A percentile compares a stretch with the other conserved stretches of the same genome.
These are phyloP conservation scores for Alternaria triticina DNA, from an alignment of 2,329 filamentous ascomycete species.

Conservation along the genomic window DNA sequence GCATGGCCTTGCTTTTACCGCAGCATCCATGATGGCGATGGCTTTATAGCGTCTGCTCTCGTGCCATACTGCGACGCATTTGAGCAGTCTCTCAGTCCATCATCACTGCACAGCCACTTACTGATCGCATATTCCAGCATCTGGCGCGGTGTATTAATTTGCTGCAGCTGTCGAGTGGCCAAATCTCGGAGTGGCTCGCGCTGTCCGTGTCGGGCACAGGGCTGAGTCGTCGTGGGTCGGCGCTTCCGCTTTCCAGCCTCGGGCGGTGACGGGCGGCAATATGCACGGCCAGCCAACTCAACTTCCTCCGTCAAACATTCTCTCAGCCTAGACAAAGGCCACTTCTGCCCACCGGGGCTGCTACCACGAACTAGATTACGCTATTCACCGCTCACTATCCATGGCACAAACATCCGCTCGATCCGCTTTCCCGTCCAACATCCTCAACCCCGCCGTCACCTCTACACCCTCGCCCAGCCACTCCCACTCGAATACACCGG, in stretches of 20 bases:
- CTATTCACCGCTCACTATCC: conserved; percentile 19
- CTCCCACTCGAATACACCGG: conserved; percentile 50
- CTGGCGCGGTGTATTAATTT: not conserved
- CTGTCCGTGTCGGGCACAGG: conserved; percentile 2
- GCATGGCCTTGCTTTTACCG: conserved; percentile 6
- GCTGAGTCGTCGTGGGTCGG: conserved; percentile 22
- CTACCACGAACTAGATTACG: conserved; percentile 17
- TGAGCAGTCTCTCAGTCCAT: not conserved
- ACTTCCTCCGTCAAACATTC: conserved; percentile 29
- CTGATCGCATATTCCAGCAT: not conserved
- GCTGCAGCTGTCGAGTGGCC: not conserved
- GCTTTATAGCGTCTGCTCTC: not conserved
- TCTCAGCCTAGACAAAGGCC: conserved; percentile 25
- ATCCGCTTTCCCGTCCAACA: conserved; percentile 27
- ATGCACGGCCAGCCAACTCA: conserved; percentile 18
- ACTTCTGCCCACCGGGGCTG: conserved; percentile 24
- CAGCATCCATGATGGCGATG: not conserved
- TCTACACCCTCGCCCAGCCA: conserved; percentile 52
- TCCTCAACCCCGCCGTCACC: conserved; percentile 32
- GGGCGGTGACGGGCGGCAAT: conserved; percentile 13
- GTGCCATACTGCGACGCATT: not conserved
- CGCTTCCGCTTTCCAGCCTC: conserved; percentile 17
- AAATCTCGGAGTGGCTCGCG: not conserved
- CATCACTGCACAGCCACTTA: not conserved
- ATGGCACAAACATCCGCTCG: conserved; percentile 40